Evolutionary conservation across 148 eudicot genomes (phyloP).

Genomic region (Beta vulgaris): DNA sequence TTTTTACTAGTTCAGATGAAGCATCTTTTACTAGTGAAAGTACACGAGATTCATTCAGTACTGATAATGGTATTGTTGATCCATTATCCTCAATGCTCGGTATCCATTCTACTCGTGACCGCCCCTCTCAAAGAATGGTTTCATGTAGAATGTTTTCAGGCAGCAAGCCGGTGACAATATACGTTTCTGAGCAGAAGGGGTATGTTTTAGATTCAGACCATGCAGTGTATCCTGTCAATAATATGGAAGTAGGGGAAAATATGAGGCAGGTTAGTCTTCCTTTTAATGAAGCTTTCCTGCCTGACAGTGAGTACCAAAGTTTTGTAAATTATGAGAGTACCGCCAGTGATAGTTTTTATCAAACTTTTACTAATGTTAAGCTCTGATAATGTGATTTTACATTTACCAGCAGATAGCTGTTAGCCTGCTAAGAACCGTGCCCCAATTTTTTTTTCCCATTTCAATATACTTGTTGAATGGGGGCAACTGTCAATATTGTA

Average conservation of each 20-base stretch:
- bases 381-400: slow-evolving; percentile 19
- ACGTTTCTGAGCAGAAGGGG: slow-evolving; percentile 47
- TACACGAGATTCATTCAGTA: slow-evolving; percentile 83
- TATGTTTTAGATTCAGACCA: slow-evolving; percentile 38
- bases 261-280: slow-evolving; percentile 18
- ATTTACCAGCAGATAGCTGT: slow-evolving; percentile 23
- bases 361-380: slow-evolving; percentile 36
- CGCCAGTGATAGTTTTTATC: slow-evolving; percentile 27
- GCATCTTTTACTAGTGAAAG: slow-evolving; percentile 93
- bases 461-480: slow-evolving; percentile 52
- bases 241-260: slow-evolving; percentile 21
- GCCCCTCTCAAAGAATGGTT: slow-evolving; percentile 43
- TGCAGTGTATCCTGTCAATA: slow-evolving; percentile 23
- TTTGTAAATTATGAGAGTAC: slow-evolving; percentile 40
- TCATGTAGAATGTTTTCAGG: slow-evolving; percentile 69
- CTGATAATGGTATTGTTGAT: slow-evolving; percentile 49
- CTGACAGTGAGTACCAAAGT: slow-evolving; percentile 29
- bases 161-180: slow-evolving; percentile 49
- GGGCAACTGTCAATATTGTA: slow-evolving; percentile 47
- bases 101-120: slow-evolving; percentile 35
- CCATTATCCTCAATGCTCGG: slow-evolving; percentile 57
- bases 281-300: slow-evolving; percentile 25
- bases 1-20: slow-evolving; percentile 94
- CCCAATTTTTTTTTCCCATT: slow-evolving; percentile 34
- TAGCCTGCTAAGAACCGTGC: slow-evolving; percentile 35